Percentiles rank a stretch among this genome's conserved stretches.
Evolutionary conservation across 225 moss, liverwort and hornwort genomes (phyloP).

Genomic region (Takakia lepidozioides): DNA sequence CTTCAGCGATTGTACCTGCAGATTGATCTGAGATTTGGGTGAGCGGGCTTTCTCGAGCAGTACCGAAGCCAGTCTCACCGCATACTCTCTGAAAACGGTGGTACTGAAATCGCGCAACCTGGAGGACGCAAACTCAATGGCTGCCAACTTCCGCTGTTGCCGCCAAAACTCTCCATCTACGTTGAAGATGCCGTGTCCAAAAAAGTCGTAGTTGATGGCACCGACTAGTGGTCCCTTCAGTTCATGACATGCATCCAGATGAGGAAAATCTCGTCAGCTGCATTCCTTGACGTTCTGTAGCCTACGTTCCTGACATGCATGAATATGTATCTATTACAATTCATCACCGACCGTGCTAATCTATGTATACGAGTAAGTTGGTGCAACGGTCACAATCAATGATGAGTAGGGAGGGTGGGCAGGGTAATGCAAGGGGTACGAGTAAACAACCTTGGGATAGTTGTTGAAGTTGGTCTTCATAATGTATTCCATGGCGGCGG

Average conservation of each 20-base stretch:
- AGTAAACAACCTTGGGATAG: slow-evolving; percentile 35
- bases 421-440: no score
- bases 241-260: no score
- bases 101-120: slow-evolving; percentile 13
- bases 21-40: neutral
- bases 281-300: no score
- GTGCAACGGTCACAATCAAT: no score
- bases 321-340: no score
- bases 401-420: no score
- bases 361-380: no score
- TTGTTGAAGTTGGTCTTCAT: slow-evolving; percentile 48
- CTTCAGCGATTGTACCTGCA: no score
- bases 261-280: no score
- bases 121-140: slow-evolving; percentile 4
- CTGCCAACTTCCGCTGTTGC: slow-evolving; percentile 1
- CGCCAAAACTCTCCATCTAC: slow-evolving; percentile 10
- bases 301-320: no score
- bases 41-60: slow-evolving; percentile 7
- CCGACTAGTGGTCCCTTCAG: slow-evolving; percentile 15
- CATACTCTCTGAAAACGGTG: slow-evolving; percentile 3
- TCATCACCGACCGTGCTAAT: no score
- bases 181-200: slow-evolving; percentile 15
- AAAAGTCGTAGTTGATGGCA: slow-evolving; percentile 6
- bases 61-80: slow-evolving; percentile 9
- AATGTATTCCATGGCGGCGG: slow-evolving; percentile 28